phyloP scores from a whole-genome alignment of 495 filamentous ascomycete species.

The Lasiosphaeriaceae sp. region DNA sequence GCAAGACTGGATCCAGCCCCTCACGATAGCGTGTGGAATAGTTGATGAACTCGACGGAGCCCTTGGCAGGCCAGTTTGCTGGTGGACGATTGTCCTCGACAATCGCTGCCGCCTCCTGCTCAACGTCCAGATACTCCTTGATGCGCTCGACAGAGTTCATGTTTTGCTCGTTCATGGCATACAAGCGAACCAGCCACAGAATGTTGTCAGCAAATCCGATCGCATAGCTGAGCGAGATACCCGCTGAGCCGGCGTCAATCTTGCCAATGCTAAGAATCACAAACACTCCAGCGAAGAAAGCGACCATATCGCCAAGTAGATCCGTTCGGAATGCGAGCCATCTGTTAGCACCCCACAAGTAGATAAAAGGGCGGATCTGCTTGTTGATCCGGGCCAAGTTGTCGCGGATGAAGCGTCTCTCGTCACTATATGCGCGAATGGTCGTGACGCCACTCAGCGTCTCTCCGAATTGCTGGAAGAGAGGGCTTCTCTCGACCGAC shows the following conservation, averaged over 20 bases:
- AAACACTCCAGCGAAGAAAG: constrained; percentile 92
- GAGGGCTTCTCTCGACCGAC: constrained; percentile 87
- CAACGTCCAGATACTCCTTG: constrained; percentile 93
- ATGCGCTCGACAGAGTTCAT: constrained; percentile 99
- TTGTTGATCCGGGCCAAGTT: constrained; percentile 86
- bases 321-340: constrained; percentile 96
- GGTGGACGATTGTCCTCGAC: constrained; percentile 75
- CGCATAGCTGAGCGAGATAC: constrained; percentile 95
- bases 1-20: constrained; percentile 83
- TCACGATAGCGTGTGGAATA: constrained; percentile 87
- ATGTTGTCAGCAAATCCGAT: constrained; percentile 97
- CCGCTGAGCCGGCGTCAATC: constrained; percentile 90
- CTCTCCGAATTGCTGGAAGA: constrained; percentile 98
- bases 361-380: constrained; percentile 91
- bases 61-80: constrained; percentile 78
- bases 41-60: constrained; percentile 77
- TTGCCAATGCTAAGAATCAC: constrained; percentile 78
- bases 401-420: constrained; percentile 87
- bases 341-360: constrained; percentile 93
- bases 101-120: constrained; percentile 81
- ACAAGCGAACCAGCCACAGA: constrained; percentile 94
- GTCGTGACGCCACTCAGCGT: constrained; percentile 95
- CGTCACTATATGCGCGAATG: constrained; percentile 94
- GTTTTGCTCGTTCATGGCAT: constrained; percentile 93
- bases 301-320: constrained; percentile 81